Conservation (phyloP, 257 asterid genomes). For the Solanum pennellii region DNA sequence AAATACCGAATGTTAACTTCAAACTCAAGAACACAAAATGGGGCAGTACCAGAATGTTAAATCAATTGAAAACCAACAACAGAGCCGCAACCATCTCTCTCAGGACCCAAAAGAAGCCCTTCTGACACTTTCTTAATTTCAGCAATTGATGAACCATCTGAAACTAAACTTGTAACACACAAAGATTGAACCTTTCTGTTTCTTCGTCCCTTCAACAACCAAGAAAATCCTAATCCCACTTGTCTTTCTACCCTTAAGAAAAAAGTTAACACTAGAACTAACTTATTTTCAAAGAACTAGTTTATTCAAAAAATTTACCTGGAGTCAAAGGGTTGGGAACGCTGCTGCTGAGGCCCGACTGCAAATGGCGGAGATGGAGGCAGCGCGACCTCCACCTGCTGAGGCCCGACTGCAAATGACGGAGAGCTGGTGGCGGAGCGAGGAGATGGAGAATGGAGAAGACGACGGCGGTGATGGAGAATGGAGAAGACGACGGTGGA, state of each 20-base stretch:
- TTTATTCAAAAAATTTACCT: no score
- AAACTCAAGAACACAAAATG: not conserved
- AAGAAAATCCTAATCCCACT: constrained; percentile 43
- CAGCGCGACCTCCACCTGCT: no score
- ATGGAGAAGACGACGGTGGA: no score
- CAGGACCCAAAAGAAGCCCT: constrained; percentile 33
- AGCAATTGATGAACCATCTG: constrained; percentile 11
- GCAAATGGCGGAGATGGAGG: no score
- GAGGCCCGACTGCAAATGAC: no score
- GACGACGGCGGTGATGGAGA: no score
- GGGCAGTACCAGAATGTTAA: constrained; percentile 50
- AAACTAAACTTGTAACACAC: constrained; percentile 18
- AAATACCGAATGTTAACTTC: not conserved
- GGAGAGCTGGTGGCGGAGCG: no score
- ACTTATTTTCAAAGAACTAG: no score
- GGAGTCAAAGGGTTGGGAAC: no score
- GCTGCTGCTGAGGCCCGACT: no score
- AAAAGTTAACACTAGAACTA: no score
- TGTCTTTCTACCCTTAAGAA: constrained; percentile 14
- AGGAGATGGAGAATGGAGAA: no score
- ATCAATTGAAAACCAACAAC: constrained; percentile 57
- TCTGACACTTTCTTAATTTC: not conserved
- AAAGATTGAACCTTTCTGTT: constrained; percentile 18
- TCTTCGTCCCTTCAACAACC: constrained; percentile 6
- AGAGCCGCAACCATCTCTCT: constrained; percentile 48